Evolutionary conservation across 129 eudicot species (phyloP).

Genomic region (Sambucus nigra): DNA sequence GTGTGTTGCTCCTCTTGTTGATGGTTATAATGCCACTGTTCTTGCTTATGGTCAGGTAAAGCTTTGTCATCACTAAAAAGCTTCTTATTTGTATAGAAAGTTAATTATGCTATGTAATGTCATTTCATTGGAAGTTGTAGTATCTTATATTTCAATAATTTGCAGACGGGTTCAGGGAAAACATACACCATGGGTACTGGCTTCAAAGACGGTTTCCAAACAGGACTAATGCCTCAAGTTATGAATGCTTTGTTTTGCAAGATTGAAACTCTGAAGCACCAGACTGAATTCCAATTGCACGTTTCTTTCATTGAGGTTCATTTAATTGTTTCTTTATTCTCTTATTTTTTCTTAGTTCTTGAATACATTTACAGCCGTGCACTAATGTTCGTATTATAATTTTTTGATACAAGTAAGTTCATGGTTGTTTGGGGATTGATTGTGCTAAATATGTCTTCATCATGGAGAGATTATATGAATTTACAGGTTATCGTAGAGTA

Average conservation of each 20-base stretch:
- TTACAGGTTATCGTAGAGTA: too few species aligned
- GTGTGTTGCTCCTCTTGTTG: constrained; percentile 93
- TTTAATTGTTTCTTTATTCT: not conserved
- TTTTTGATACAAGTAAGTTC: too few species aligned
- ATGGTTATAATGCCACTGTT: constrained; percentile 96
- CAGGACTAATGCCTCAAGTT: constrained; percentile 79
- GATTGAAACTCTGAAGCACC: constrained; percentile 67
- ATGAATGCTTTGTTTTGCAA: constrained; percentile 75
- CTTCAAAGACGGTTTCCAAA: constrained; percentile 51
- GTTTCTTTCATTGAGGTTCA: constrained; percentile 95
- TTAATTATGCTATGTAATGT: not conserved
- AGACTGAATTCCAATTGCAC: constrained; percentile 71
- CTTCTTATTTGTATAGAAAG: not conserved
- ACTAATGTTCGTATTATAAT: too few species aligned
- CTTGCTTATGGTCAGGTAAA: constrained; percentile 97
- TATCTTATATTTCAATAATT: constrained; percentile 22
- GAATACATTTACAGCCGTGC: not conserved
- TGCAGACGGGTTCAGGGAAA: constrained; percentile 96
- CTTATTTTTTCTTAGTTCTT: not conserved
- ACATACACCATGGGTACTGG: constrained; percentile 97
- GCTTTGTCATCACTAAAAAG: constrained; percentile 5
- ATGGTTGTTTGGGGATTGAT: too few species aligned
- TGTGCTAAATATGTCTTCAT: too few species aligned
- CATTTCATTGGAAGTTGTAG: constrained; percentile 9
- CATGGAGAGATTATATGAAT: too few species aligned